Evolutionary conservation across 768 basidiomycete species (phyloP), one percentile per base, ranked within the genome.

Genomic region (Tremella mesenterica): DNA sequence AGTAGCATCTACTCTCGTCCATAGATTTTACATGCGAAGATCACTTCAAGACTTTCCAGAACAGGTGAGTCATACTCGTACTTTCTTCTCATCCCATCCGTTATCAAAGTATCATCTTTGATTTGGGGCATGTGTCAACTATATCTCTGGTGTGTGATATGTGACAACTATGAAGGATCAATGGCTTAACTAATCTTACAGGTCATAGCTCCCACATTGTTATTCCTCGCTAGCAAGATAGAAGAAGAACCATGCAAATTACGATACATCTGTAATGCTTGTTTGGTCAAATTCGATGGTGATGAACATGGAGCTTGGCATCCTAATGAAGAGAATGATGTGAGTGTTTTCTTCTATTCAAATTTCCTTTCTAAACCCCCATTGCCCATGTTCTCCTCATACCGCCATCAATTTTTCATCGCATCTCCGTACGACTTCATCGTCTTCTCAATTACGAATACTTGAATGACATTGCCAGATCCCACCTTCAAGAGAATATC

Each of bases 1-100:
- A 5, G 51, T 60, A 0, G 72, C 67, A 9, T 54, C 67, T 5
- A 69, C 61, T 0, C 34, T 72, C 1, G 20, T 72, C 9, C 67
- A 73, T 54, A 64, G 72, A 5, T 73, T 72, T 55, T 73, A 70
- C 56, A 73, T 73, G 72, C 56, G 72, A 2, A 48, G 61, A 28
- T 61, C 63, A 2, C 34, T 72, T 23, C 52, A 54, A 23, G 57
- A 68, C 23, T 68, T 60, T 34, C 34, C 58, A 34, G 46, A 54
- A 21, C 34, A 48, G 20, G 68, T 62, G 48, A 45, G 60, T 50
- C 3, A 1, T 13, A 10, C n/a, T n/a, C n/a, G n/a, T n/a, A n/a
- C n/a, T n/a, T n/a, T n/a, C n/a, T n/a, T n/a, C n/a, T n/a, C n/a
- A n/a, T 8, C 18, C 29, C 8, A 30, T 34, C n/a, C 47, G 1